Evolutionary conservation across 2,329 filamentous ascomycete species (phyloP).

Genomic region (Parastagonospora avenae): DNA sequence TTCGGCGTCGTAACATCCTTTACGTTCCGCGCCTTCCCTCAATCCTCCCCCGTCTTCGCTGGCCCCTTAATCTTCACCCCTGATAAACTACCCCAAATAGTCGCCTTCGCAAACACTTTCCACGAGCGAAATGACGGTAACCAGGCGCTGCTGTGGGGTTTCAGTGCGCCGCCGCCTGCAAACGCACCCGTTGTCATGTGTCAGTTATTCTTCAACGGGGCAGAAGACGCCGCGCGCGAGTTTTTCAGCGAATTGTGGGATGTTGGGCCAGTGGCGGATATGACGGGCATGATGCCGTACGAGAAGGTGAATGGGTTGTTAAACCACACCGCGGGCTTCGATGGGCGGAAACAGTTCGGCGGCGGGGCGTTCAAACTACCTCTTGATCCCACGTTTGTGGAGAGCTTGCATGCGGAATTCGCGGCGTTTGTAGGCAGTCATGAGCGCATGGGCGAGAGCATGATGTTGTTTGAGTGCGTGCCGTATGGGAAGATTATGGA

Average conservation of each 20-base stretch:
- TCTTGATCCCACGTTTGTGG: constrained; percentile 28
- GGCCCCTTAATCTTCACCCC: constrained; percentile 46
- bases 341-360: constrained; percentile 47
- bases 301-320: constrained; percentile 39
- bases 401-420: constrained; percentile 32
- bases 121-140: constrained; percentile 34
- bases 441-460: constrained; percentile 29
- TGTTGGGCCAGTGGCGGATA: constrained; percentile 30
- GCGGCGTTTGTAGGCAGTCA: constrained; percentile 29
- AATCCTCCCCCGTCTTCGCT: constrained; percentile 39
- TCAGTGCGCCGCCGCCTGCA: constrained; percentile 34
- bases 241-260: constrained; percentile 36
- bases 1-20: constrained; percentile 51
- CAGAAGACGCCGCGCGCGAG: constrained; percentile 30
- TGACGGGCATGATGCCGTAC: constrained; percentile 38
- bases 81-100: constrained; percentile 31
- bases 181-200: constrained; percentile 36
- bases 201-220: constrained; percentile 45
- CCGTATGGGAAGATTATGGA: constrained; percentile 32
- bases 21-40: constrained; percentile 41
- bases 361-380: constrained; percentile 45
- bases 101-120: constrained; percentile 38
- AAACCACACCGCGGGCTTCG: constrained; percentile 35
- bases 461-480: constrained; percentile 37
- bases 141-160: constrained; percentile 32